Conservation (phyloP, 305 asterid genomes). For the Solanum aculeatissimum region DNA sequence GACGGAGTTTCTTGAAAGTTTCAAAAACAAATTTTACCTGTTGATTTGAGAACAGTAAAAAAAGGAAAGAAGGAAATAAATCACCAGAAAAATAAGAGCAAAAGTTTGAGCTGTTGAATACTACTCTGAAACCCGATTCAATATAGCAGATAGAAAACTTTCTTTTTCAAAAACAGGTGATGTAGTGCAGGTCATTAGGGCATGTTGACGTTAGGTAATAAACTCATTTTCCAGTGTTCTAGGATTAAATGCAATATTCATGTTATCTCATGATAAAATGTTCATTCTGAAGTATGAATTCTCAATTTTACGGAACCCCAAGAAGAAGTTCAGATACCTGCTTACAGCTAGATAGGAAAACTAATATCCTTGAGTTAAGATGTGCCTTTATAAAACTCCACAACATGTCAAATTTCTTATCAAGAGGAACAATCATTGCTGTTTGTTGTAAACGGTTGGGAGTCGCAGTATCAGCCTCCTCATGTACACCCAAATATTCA, state of each 20-base stretch:
- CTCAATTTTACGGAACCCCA: neutral
- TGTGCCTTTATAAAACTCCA: conserved; percentile 94
- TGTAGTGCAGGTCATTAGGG: neutral
- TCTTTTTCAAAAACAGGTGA: neutral
- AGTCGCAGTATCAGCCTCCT: conserved; percentile 81
- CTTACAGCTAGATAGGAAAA: conserved; percentile 86
- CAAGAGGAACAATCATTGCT: conserved; percentile 73
- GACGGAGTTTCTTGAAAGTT: conserved; percentile 89
- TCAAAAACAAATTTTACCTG: conserved; percentile 84
- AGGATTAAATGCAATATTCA: neutral
- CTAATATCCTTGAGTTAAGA: conserved; percentile 73
- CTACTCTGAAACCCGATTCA: neutral
- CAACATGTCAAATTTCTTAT: conserved; percentile 76
- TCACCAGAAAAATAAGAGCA: neutral
- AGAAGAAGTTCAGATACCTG: conserved; percentile 37
- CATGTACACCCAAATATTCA: conserved; percentile 87
- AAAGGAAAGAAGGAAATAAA: conserved; percentile 4
- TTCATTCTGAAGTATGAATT: neutral
- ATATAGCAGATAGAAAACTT: neutral
- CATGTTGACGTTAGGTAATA: neutral
- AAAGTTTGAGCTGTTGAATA: neutral
- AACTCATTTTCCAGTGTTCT: neutral
- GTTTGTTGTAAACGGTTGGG: conserved; percentile 78
- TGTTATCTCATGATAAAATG: neutral
- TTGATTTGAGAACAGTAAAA: neutral